Base-by-base conservation (phyloP, 768 basidiomycete genomes). In the Russula olivacea region DNA sequence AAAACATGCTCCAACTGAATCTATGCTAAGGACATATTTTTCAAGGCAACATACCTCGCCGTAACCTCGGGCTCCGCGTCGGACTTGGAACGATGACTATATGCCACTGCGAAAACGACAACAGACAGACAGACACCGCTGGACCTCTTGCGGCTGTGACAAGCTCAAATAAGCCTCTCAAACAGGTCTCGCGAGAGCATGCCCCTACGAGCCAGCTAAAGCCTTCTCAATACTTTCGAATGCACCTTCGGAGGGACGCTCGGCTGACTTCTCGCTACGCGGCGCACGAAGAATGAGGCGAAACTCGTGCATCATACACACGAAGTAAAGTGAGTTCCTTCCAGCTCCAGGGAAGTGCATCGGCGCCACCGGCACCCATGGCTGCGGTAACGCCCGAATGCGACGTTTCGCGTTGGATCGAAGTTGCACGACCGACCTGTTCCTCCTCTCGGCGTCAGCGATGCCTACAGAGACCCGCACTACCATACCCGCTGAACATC, bases 391-490 rank as follows among this genome's bases (percentile, higher is more conserved):
- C 7, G 23, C 48, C 54, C n/a, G 71, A 75, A 64, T 68, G 70
- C 45, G 75, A 72, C 21, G 80, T 75, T 55, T 84, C 84, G 63
- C 76, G 79, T 68, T 82, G 81, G 25, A 78, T 68, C 4, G 83
- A 79, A 48, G 77, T 71, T 3, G 77, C 76, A 76, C 87, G 87
- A 70, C 88, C 86, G 15, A 76, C 78, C 25, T 85, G 83, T 54
- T 87, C 83, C 75, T 93, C 91, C 71, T 93, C 91, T 91, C 89
- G 91, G 66, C 87, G 80, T 69, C 85, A 83, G 15, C 89, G 83
- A 12, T 91, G 91, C 49, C 91, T 91, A 72, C 89, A 91, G 15
- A 93, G 71, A n/a, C 91, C 90, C 54, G 84, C 91, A 52, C 87
- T 88, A 61, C 83, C 83, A 61, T 89, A 82, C 50, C 85, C 88